These are phyloP conservation scores for Mycena vitilis DNA, from an alignment of 768 basidiomycete species.

Conservation along the genomic window DNA sequence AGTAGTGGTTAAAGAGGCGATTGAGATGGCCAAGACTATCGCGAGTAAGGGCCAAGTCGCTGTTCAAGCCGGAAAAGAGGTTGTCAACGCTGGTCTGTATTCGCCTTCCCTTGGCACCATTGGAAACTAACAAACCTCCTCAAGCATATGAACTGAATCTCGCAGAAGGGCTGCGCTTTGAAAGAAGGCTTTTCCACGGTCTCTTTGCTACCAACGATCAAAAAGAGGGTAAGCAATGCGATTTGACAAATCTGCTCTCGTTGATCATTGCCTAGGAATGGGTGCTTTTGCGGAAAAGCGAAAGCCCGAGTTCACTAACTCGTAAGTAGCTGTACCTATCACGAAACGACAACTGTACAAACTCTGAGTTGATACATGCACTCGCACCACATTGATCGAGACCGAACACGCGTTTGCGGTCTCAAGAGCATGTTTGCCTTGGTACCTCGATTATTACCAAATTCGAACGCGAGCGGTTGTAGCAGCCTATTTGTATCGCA, in stretches of 20 bases:
- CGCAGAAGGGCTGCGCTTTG: slow-evolving; percentile 85
- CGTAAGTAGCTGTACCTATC: slow-evolving; percentile 39
- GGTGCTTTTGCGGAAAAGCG: slow-evolving; percentile 94
- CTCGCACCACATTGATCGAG: background rate
- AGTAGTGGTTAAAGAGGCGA: slow-evolving; percentile 86
- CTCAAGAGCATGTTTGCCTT: too few species aligned
- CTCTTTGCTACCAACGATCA: slow-evolving; percentile 95
- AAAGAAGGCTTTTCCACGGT: slow-evolving; percentile 90
- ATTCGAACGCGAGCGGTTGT: slow-evolving; percentile 26
- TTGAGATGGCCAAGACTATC: slow-evolving; percentile 82
- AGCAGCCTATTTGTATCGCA: background rate
- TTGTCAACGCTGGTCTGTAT: slow-evolving; percentile 83
- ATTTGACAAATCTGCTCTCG: slow-evolving; percentile 1
- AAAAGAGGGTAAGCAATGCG: slow-evolving; percentile 74
- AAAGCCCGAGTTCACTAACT: slow-evolving; percentile 83
- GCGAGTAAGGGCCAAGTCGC: slow-evolving; percentile 86
- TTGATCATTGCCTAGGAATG: slow-evolving; percentile 74
- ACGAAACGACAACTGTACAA: slow-evolving; percentile 1
- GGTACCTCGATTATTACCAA: slow-evolving; percentile 14
- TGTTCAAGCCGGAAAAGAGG: slow-evolving; percentile 91
- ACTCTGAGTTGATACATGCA: too few species aligned
- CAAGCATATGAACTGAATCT: slow-evolving; percentile 85
- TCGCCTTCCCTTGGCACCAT: background rate
- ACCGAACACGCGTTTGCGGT: too few species aligned
- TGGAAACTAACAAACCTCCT: slow-evolving; percentile 13